Evolutionary conservation across 495 filamentous ascomycete species (phyloP), one percentile per base, ranked within the genome.

Genomic region (Cryomyces minteri): DNA sequence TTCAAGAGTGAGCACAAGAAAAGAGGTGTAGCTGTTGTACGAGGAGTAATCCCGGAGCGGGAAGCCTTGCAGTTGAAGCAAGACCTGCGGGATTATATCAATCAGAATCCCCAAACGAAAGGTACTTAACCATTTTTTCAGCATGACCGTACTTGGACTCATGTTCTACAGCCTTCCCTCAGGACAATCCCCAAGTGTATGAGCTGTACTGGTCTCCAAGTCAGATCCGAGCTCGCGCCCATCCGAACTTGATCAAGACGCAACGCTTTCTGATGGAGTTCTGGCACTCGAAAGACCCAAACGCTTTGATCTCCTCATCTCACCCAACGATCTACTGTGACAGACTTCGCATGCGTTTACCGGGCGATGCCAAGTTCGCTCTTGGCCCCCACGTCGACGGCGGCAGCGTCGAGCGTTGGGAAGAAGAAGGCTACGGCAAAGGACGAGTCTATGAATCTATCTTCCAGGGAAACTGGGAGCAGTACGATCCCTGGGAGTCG

Each of bases 181-280:
- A 67, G 1, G 67, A 74, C 14, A 70, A 69, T 9, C 86, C 85
- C 0, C 77, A 84, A 43, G 84, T 94, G 4, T 88, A 79, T 54
- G 87, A 94, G 56, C 66, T 94, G 4, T 94, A 94, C 64, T 94
- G 87, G 87, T 81, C 82, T 1, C 71, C 74, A 5, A 64, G 79
- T 4, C 86, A 94, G 54, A 64, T 82, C 30, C 69, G 73, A 37
- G 85, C 87, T 8, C 72, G 87, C 11, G 66, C 71, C 0, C 80
- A 94, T 58, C 70, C 79, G 7, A 77, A 80, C 42, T 48, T 93
- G 50, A 64, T 93, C 4, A 59, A 67, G 31, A 67, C 79, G 0
- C 84, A 92, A 52, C 64, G 61, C 10, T 80, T 82, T 44, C 67
- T 93, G 12, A 81, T 90, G 70, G 67, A 69, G 18, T 65, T 79